Evolutionary conservation across 805 yeast genomes (phyloP), one percentile per base, ranked within the genome.

Genomic region (Metschnikowia noctiluminum): DNA sequence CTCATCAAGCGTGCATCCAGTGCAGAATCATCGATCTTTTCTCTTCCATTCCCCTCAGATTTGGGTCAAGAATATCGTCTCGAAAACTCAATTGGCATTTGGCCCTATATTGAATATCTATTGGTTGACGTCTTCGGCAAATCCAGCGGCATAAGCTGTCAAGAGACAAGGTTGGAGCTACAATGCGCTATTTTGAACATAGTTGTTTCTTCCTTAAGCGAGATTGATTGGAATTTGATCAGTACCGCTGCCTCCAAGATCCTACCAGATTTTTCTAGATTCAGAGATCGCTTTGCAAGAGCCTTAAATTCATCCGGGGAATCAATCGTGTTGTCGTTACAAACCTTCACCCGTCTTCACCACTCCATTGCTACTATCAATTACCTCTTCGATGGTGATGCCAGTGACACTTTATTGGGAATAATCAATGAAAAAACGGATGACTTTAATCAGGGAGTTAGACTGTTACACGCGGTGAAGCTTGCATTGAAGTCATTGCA

Each of bases 61-160:
- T 62, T 89, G 28, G 96, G 96, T 0, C 62, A 62, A 2, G 70
- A 73, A 0, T 78, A 82, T 53, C 76, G 96, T 57, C 42, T 51
- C 34, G 62, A 65, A 44, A 78, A 62, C 40, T 62, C 70, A 31
- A 63, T 73, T 14, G 96, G 96, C 2, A 65, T 89, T 6, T 81
- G 90, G 80, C 89, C 94, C 2, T 92, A 91, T 58, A 63, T 87
- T 46, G 92, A 89, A 45, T 89, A 80, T 57, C 62, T 90, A 12
- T 60, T 87, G n/a, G 68, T 76, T 11, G 87, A 85, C 38, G 80
- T 90, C 0, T 80, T 90, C 54, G 78, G 76, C 7, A 77, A 80
- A 27, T 69, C 87, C 2, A 45, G 68, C 2, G 64, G 72, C 8
- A 62, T 79, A 5, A 61, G 62, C 28, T 31, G 68, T 49, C 2